These are phyloP conservation scores for Beta lomatogona DNA, from an alignment of 179 eudicot species.

Conservation along the genomic window DNA sequence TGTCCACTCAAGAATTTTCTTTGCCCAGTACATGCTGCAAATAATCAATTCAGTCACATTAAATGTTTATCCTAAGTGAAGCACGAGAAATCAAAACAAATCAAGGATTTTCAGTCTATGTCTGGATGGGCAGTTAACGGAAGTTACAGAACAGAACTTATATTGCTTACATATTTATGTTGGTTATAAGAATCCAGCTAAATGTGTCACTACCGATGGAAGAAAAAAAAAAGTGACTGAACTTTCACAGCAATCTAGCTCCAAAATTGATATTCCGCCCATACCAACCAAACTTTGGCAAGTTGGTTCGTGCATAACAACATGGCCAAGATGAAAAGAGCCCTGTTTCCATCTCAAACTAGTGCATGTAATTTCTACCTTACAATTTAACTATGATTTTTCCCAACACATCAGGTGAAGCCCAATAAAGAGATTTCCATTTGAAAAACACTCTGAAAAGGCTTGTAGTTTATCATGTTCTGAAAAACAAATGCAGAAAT, in stretches of 20 bases:
- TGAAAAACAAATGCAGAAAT: not conserved
- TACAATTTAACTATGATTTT: not conserved
- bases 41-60: not conserved
- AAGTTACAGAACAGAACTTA: not conserved
- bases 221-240: not conserved
- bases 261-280: not conserved
- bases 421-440: not conserved
- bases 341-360: not conserved
- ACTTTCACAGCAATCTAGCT: not conserved
- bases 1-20: constrained; percentile 99
- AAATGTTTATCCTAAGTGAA: not conserved
- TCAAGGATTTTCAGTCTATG: not conserved
- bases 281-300: not conserved
- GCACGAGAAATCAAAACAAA: not conserved
- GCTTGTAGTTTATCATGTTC: not conserved
- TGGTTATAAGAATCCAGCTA: too few relatives aligned
- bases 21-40: constrained; percentile 99
- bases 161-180: not conserved
- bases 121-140: not conserved
- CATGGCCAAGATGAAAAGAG: not conserved
- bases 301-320: not conserved
- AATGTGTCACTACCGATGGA: too few relatives aligned
- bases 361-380: not conserved
- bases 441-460: not conserved
- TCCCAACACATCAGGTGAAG: not conserved